Evolutionary conservation across 2,329 filamentous ascomycete genomes (phyloP), one percentile per base, ranked within the genome.

Genomic region (Xylaria sp.): DNA sequence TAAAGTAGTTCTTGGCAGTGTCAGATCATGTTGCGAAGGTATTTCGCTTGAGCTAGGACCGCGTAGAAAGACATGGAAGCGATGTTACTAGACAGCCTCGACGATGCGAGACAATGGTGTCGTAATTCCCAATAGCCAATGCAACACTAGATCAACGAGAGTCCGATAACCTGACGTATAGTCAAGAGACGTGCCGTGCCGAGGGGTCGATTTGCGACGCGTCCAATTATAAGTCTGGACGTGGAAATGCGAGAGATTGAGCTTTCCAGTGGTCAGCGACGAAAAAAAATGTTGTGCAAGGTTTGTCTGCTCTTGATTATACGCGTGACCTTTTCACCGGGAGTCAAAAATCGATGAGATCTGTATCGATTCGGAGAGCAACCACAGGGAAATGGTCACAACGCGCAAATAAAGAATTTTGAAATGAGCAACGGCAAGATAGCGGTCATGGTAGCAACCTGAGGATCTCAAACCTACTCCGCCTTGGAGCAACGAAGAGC

Each of bases 61-160:
- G 65, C 58, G 66, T 68, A 37, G 57, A 61, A 61, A 71, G 67
- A 67, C 70, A 72, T 72, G 61, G 69, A 69, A 64, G 63, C 47
- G 59, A 56, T 49, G 53, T 49, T 31, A 61, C 52, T 25, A 53
- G 54, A 37, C 38, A 38, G 37, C 47, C 57, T 45, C 42, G 35
- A 43, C 38, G 49, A 53, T 31, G 56, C 54, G 55, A 58, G 57
- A 59, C 54, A 57, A 55, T 31, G 33, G 37, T 55, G 54, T 57
- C 50, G 51, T 52, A 56, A 58, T 52, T 56, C 60, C 61, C 42
- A 55, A 43, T 47, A 40, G 37, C 43, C 60, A 54, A 45, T 56
- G 54, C 68, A 60, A 68, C 62, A 64, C 69, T 67, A 67, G 59
- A 66, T 46, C 63, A 54, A 67, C 58, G 57, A 53, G 61, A 63